phyloP scores from a whole-genome alignment of 2,329 filamentous ascomycete species.

The Cucurbitaria berberidis region DNA sequence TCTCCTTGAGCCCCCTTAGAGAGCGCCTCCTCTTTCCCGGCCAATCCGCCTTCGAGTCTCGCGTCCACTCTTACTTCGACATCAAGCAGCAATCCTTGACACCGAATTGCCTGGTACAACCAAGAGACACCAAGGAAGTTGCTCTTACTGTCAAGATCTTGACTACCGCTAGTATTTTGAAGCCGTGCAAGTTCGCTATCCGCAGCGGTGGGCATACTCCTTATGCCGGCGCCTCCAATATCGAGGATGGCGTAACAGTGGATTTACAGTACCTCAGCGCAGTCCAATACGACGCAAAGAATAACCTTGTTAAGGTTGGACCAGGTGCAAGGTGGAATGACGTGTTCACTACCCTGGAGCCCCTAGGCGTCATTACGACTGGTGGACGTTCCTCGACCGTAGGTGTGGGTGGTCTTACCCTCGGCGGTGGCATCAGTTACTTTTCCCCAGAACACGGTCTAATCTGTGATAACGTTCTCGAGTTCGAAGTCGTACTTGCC shows the following conservation, averaged over 20 bases:
- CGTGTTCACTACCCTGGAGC: constrained; percentile 33
- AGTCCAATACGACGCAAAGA: constrained; percentile 21
- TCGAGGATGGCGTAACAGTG: constrained; percentile 36
- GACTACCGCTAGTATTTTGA: neutral
- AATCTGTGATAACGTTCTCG: constrained; percentile 40
- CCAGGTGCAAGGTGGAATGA: constrained; percentile 35
- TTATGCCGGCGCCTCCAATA: constrained; percentile 34
- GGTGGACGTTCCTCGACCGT: constrained; percentile 31
- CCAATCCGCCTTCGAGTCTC: constrained; percentile 18
- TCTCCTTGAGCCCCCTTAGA: constrained; percentile 12
- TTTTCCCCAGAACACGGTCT: constrained; percentile 31
- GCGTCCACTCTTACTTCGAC: constrained; percentile 28
- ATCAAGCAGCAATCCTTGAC: constrained; percentile 26
- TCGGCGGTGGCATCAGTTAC: constrained; percentile 11
- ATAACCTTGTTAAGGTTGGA: constrained; percentile 25
- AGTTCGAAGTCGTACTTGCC: constrained; percentile 44
- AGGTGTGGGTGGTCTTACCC: constrained; percentile 8
- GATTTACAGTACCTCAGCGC: constrained; percentile 30
- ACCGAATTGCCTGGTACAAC: constrained; percentile 35
- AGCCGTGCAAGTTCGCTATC: constrained; percentile 28
- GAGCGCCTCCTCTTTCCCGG: constrained; percentile 18
- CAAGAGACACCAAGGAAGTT: constrained; percentile 23
- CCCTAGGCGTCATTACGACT: constrained; percentile 25
- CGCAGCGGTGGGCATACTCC: constrained; percentile 35
- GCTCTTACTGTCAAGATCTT: constrained; percentile 24